Evolutionary conservation across 371 early-diverging fungal genomes (phyloP), one percentile per base, ranked within the genome.

Genomic region (Haplosporangium sp.): DNA sequence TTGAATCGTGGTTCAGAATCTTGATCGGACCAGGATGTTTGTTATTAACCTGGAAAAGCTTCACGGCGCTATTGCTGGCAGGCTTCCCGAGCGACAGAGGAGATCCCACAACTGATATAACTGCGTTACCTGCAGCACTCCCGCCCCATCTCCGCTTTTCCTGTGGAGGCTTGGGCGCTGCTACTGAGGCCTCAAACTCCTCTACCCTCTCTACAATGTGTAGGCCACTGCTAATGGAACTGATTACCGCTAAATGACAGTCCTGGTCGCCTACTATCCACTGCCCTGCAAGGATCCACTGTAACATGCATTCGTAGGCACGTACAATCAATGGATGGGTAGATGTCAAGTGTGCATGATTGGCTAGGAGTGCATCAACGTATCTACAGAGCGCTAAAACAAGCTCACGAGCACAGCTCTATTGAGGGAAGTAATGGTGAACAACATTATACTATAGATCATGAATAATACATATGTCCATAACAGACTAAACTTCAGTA

Each of bases 241-340:
- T 84, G 52, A 94, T 88, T 0, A 94, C 92, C 2, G 89, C 89
- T 37, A 86, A 84, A 61, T 91, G 89, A 58, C 91, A 91, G 58
- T 91, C 93, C 37, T 83, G 85, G 66, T 94, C 94, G 61, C 88
- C 88, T 1, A 89, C 85, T 42, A 94, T 92, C 94, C 94, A 94
- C 57, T 92, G 89, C 3, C 93, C 93, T 13, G 88, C 82, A 11
- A 94, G 74, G 3, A 91, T 87, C 94, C 94, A 94, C 48, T 90
- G 91, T 39, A 91, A 86, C 88, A 94, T 88, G 67, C 91, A 90
- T 64, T 95, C 94, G 68, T 92, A 94, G 0, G 94, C 93, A 69
- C 87, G 87, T 0, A 92, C 90, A 70, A 94, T 91, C 40, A 92
- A 70, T 2, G 85, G 86, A 42, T 88, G 89, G 2, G 88, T 87